A percentile compares a stretch with the other conserved stretches of the same genome.
These are phyloP conservation scores for Candida tibetensis DNA, from an alignment of 805 yeast species.

Conservation along the genomic window DNA sequence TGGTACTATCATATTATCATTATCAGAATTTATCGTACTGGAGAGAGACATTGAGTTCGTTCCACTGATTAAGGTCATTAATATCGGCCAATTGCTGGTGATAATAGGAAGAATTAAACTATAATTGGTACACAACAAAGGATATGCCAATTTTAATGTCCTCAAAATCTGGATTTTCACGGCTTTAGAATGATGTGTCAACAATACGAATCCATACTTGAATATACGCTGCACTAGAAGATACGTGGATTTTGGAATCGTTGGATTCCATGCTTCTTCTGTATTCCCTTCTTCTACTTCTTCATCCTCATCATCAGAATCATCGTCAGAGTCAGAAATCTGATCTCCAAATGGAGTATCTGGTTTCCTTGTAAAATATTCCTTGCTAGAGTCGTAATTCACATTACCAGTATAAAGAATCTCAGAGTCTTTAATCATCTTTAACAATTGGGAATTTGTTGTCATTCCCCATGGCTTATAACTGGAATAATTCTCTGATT, in stretches of 20 bases:
- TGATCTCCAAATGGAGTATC: conserved; percentile 33
- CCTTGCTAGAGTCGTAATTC: conserved; percentile 34
- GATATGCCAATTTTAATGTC: conserved; percentile 35
- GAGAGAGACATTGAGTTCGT: conserved; percentile 12
- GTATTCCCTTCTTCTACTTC: conserved; percentile 12
- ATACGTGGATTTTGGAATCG: conserved; percentile 62
- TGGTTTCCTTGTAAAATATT: conserved; percentile 37
- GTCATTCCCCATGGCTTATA: conserved; percentile 63
- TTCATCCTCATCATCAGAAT: conserved; percentile 34
- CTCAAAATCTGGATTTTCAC: conserved; percentile 57
- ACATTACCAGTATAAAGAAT: conserved; percentile 22
- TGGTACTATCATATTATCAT: conserved; percentile 21
- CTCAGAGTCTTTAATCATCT: conserved; percentile 39
- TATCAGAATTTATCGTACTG: conserved; percentile 7
- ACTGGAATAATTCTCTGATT: conserved; percentile 13
- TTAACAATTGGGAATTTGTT: conserved; percentile 41
- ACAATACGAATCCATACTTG: conserved; percentile 63
- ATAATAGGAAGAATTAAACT: conserved; percentile 30
- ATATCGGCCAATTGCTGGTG: conserved; percentile 32
- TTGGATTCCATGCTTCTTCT: conserved; percentile 56
- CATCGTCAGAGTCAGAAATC: conserved; percentile 26
- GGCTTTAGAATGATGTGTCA: conserved; percentile 63
- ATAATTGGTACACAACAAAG: conserved; percentile 32
- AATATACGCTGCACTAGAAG: conserved; percentile 56
- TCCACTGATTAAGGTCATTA: conserved; percentile 22